Percentiles rank a stretch among this genome's conserved stretches.
Conservation (phyloP, 805 yeast species). For the Zygotorulaspora danielsina region DNA sequence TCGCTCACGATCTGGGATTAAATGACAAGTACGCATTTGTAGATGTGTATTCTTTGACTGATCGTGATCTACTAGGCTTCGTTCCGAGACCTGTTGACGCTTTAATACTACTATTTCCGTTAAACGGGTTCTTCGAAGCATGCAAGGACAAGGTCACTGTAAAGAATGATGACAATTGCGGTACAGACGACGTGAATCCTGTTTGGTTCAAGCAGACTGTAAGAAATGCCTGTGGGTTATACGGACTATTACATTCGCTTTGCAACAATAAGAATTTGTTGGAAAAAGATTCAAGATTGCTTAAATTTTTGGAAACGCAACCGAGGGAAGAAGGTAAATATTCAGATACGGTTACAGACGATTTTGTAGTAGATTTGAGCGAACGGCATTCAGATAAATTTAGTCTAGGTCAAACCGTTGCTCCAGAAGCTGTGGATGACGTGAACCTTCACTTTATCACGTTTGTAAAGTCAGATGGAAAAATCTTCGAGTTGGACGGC, state of each 20-base stretch:
- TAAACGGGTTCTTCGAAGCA: constrained; percentile 57
- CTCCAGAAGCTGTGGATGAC: constrained; percentile 53
- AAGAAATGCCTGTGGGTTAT: constrained; percentile 87
- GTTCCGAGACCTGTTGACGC: constrained; percentile 79
- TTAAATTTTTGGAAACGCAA: constrained; percentile 16
- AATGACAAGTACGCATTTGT: constrained; percentile 55
- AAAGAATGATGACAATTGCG: constrained; percentile 3
- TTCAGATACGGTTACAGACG: constrained; percentile 39
- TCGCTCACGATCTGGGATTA: constrained; percentile 67
- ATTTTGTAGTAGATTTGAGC: constrained; percentile 26
- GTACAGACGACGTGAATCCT: constrained; percentile 20
- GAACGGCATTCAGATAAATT: constrained; percentile 22
- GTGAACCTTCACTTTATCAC: constrained; percentile 75
- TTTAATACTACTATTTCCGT: constrained; percentile 76
- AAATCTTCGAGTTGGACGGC: constrained; percentile 84
- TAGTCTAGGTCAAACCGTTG: constrained; percentile 58
- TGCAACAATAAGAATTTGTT: constrained; percentile 36
- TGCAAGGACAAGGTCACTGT: constrained; percentile 36
- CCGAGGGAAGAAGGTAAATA: constrained; percentile 40
- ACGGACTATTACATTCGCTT: constrained; percentile 71
- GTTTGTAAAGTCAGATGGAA: constrained; percentile 54
- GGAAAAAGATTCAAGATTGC: constrained; percentile 19
- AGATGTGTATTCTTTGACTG: constrained; percentile 83
- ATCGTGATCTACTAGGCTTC: constrained; percentile 72
- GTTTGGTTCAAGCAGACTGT: constrained; percentile 85